A percentile compares a stretch with the other conserved stretches of the same genome.
These are phyloP conservation scores for Ramaria rubella DNA, from an alignment of 768 basidiomycete species.

Conservation along the genomic window DNA sequence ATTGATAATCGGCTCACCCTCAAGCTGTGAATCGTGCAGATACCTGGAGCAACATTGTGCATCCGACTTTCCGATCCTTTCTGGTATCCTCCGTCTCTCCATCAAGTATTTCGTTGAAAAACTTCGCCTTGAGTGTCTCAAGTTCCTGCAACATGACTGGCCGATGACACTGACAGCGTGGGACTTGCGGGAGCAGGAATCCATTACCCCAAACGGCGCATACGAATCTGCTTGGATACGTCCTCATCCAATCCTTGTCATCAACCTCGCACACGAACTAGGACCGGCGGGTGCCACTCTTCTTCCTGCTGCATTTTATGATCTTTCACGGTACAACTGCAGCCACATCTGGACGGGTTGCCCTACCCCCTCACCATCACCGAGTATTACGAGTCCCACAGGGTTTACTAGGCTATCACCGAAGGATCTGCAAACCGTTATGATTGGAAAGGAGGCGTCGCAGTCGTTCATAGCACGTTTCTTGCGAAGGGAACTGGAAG, in stretches of 20 bases:
- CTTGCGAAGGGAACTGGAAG: neutral
- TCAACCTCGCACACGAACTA: conserved; percentile 57
- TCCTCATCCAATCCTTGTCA: conserved; percentile 71
- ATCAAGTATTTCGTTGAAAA: conserved; percentile 58
- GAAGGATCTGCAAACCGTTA: neutral
- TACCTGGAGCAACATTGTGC: conserved; percentile 42
- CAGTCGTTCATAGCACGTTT: neutral
- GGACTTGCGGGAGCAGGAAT: conserved; percentile 60
- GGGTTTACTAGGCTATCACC: neutral
- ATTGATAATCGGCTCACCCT: neutral
- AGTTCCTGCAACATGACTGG: conserved; percentile 48
- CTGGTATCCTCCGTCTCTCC: conserved; percentile 53
- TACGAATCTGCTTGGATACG: conserved; percentile 50
- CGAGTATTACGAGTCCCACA: conserved; percentile 24
- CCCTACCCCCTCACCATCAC: conserved; percentile 35
- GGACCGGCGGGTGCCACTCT: conserved; percentile 42
- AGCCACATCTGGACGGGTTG: conserved; percentile 22
- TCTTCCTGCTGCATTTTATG: conserved; percentile 73
- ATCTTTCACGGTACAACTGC: conserved; percentile 62
- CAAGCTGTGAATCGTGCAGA: conserved; percentile 22
- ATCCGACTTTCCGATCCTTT: conserved; percentile 45
- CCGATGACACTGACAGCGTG: conserved; percentile 56
- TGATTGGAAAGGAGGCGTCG: neutral
- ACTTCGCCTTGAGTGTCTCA: conserved; percentile 52
- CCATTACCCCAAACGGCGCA: conserved; percentile 10